These are phyloP conservation scores for Senna tora DNA, from an alignment of 306 rosid genomes.

Conservation along the genomic window DNA sequence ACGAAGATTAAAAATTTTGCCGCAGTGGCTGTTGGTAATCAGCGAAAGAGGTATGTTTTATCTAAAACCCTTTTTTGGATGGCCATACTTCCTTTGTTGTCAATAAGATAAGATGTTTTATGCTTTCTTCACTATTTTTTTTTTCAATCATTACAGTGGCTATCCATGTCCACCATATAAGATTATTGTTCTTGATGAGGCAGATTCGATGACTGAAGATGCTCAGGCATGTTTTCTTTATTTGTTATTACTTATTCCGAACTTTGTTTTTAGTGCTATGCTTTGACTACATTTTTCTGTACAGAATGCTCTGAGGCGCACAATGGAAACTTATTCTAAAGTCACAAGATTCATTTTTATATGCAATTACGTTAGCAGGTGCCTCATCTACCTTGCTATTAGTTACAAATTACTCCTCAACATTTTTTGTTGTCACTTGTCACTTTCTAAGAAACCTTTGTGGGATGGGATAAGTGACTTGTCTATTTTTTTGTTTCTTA, in stretches of 20 bases:
- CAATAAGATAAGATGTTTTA: neutral
- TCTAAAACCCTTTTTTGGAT: neutral
- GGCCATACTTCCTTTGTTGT: neutral
- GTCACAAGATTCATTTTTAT: conserved; percentile 92
- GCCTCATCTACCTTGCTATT: conserved; percentile 17
- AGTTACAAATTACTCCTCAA: neutral
- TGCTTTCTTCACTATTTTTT: conserved; percentile 8
- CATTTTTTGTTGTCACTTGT: conserved; percentile 13
- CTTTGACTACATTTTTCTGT: conserved; percentile 27
- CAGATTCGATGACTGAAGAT: conserved; percentile 99
- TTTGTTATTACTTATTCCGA: neutral
- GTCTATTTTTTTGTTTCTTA: neutral
- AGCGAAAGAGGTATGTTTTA: conserved; percentile 52
- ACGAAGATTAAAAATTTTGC: conserved; percentile 94
- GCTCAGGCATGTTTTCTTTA: conserved; percentile 70
- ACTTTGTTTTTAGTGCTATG: neutral
- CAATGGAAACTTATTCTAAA: conserved; percentile 95
- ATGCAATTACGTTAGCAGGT: conserved; percentile 98
- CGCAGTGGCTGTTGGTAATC: conserved; percentile 74
- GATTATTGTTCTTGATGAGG: conserved; percentile 94
- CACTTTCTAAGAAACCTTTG: conserved; percentile 1
- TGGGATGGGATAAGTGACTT: neutral
- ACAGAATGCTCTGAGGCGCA: conserved; percentile 94
- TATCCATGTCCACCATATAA: conserved; percentile 91
- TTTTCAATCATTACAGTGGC: conserved; percentile 51